A percentile compares a stretch with the other conserved stretches of the same genome.
Conservation (phyloP, 116 monocot species). For the Dioscorea cayenensis region DNA sequence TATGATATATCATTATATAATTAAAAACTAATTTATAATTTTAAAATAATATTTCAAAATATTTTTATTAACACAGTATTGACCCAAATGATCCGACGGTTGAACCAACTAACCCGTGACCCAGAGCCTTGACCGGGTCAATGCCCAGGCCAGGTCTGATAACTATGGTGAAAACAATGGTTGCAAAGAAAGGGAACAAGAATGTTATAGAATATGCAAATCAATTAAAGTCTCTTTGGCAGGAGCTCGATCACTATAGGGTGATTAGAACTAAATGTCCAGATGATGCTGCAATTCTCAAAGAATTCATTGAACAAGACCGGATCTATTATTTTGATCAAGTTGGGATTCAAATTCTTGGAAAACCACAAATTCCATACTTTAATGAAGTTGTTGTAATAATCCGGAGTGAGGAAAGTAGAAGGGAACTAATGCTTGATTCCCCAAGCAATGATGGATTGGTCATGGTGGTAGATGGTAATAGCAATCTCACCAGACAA, state of each 20-base stretch:
- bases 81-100: no score
- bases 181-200: not conserved
- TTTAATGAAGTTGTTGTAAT: not conserved
- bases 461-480: not conserved
- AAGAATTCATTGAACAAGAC: not conserved
- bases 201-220: not conserved
- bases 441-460: not conserved
- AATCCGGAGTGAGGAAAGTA: not conserved
- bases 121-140: no score
- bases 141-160: no score
- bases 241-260: no score
- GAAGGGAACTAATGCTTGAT: not conserved
- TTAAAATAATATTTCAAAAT: no score
- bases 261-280: no score
- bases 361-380: not conserved
- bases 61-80: no score
- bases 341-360: not conserved
- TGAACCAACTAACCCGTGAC: no score
- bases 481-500: not conserved
- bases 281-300: no score
- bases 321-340: not conserved
- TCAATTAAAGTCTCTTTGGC: not conserved
- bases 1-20: no score
- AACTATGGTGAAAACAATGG: not conserved
- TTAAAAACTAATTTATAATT: no score